Evolutionary conservation across 2,329 filamentous ascomycete genomes (phyloP), one percentile per base, ranked within the genome.

Genomic region (Claviceps paspali): DNA sequence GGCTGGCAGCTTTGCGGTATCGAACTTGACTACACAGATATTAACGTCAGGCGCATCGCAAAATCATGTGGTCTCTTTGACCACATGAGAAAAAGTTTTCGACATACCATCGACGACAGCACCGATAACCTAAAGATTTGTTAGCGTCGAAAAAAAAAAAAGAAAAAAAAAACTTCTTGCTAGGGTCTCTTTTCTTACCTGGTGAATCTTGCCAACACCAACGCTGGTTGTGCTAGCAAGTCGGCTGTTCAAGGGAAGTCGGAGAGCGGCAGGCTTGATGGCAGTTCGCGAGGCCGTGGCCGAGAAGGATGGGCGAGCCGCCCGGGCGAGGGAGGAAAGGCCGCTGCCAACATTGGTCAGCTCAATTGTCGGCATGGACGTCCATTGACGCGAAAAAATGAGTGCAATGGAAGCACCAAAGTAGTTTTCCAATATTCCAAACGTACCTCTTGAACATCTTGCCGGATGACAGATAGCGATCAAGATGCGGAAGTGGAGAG

Each of bases 31-130:
- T 94, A 62, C 53, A 56, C 48, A 42, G 40, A 41, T 38, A 43
- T 57, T 45, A 59, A 55, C 19, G 14, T 33, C 41, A 38, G 10
- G 17, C 27, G 19, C 14, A 23, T 28, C 21, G 32, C 17, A 15
- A 8, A 15, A 21, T 27, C 19, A 21, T 8, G 18, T n/a, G 19
- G 2, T n/a, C 22, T 29, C 4, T 5, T 18, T n/a, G 18, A 24
- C 18, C 29, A 14, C 5, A 21, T 29, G 15, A 17, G 23, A 14
- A 32, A 31, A 32, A 24, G 10, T 31, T 24, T 36, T 54, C 47
- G 36, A 73, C 82, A 70, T 73, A 93, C 85, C 86, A 70, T 96
- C 91, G 56, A 96, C 91, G 63, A 96, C 87, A 71, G 91, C 88
- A 82, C 91, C 87, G 70, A 95, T 95, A 65, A 95, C 87, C 70